Percentiles rank a stretch among this genome's conserved stretches.
phyloP scores from a whole-genome alignment of 768 basidiomycete species.

The Rhodosporidiobolus odoratus region DNA sequence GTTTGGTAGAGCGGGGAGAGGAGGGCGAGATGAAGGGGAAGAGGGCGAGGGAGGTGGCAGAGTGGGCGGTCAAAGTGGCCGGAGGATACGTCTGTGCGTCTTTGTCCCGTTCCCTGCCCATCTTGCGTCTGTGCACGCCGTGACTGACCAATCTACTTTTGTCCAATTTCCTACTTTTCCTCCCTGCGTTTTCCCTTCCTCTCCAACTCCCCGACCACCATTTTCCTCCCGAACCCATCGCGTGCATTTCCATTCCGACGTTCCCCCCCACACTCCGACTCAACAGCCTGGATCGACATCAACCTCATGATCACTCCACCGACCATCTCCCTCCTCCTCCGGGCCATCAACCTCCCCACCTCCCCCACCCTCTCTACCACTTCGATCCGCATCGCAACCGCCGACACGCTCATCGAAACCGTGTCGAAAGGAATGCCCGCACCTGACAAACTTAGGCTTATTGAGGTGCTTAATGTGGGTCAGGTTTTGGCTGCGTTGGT shows the following conservation, averaged over 20 bases:
- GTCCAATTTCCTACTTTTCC: not conserved
- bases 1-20: conserved; percentile 41
- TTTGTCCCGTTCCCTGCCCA: not conserved
- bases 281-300: conserved; percentile 92
- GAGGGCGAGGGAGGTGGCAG: conserved; percentile 62
- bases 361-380: conserved; percentile 45
- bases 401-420: conserved; percentile 71
- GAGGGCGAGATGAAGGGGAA: conserved; percentile 54
- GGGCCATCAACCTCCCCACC: conserved; percentile 69
- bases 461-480: conserved; percentile 80
- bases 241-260: too few species aligned
- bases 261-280: too few species aligned
- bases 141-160: not conserved
- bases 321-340: conserved; percentile 78
- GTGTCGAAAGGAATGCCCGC: conserved; percentile 92
- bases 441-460: conserved; percentile 73
- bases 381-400: conserved; percentile 75
- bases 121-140: not conserved
- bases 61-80: conserved; percentile 87
- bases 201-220: too few species aligned
- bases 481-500: conserved; percentile 77
- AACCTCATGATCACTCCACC: conserved; percentile 87
- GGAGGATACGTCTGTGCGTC: conserved; percentile 87
- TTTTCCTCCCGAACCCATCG: too few species aligned
- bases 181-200: too few species aligned